Evolutionary conservation across 192 early-diverging fungal genomes (phyloP).

Genomic region (Coemansia sp.): DNA sequence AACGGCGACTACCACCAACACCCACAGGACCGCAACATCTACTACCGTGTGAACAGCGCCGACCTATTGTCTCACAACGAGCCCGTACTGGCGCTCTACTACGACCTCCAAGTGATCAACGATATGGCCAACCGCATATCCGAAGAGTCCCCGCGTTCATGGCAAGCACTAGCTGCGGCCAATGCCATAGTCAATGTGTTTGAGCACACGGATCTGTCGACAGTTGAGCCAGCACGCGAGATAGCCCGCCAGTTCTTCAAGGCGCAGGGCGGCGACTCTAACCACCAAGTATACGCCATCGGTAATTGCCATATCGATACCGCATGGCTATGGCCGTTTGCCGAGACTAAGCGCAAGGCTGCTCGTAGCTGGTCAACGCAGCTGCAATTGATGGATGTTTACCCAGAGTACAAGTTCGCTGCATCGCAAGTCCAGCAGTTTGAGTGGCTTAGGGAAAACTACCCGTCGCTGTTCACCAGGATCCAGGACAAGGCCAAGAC

Average conservation of each 20-base stretch:
- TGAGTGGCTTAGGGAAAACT: constrained; percentile 83
- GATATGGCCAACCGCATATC: constrained; percentile 79
- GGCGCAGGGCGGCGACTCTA: constrained; percentile 59
- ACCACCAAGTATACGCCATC: constrained; percentile 81
- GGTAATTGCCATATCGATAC: constrained; percentile 91
- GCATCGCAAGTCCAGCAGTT: constrained; percentile 96
- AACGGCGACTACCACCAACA: constrained; percentile 61
- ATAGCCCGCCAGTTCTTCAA: constrained; percentile 68
- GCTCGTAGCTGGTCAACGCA: constrained; percentile 81
- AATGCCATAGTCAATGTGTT: constrained; percentile 82
- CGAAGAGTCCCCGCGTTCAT: constrained; percentile 64
- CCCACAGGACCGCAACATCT: constrained; percentile 70
- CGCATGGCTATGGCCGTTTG: constrained; percentile 96
- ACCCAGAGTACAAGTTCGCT: constrained; percentile 87
- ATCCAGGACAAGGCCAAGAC: constrained; percentile 68
- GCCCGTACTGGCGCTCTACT: constrained; percentile 66
- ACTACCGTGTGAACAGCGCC: constrained; percentile 63
- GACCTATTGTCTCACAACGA: constrained; percentile 75
- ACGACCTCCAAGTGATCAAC: constrained; percentile 80
- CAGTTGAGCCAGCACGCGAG: constrained; percentile 41
- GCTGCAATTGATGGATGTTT: constrained; percentile 79
- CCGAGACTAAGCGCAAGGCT: constrained; percentile 92
- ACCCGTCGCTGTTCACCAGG: constrained; percentile 79
- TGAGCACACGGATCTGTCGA: constrained; percentile 53
- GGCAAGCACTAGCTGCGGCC: constrained; percentile 79